A percentile compares a stretch with the other conserved stretches of the same genome.
Evolutionary conservation across 805 yeast species (phyloP).

Genomic region (Barnettozyma sp.): DNA sequence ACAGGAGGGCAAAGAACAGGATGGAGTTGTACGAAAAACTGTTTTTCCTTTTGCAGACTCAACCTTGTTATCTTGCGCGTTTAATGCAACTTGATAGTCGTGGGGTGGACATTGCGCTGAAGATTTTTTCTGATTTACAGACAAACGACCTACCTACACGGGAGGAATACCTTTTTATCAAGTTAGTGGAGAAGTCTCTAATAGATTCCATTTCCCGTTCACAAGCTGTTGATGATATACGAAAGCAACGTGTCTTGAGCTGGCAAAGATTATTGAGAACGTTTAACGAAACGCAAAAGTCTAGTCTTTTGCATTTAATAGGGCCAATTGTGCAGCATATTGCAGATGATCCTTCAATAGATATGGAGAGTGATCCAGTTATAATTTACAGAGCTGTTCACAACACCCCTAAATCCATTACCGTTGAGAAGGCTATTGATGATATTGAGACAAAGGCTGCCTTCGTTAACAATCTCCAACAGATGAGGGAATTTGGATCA

Average conservation of each 20-base stretch:
- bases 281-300: constrained; percentile 34
- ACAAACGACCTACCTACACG: constrained; percentile 23
- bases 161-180: constrained; percentile 23
- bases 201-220: constrained; percentile 30
- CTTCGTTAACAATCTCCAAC: constrained; percentile 69
- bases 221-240: constrained; percentile 25
- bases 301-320: constrained; percentile 28
- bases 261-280: constrained; percentile 39
- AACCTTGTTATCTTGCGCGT: constrained; percentile 61
- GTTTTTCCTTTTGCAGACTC: constrained; percentile 78
- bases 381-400: constrained; percentile 41
- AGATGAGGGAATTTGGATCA: constrained; percentile 62
- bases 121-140: constrained; percentile 22
- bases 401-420: constrained; percentile 32
- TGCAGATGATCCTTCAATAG: constrained; percentile 33
- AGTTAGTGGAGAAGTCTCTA: constrained; percentile 23
- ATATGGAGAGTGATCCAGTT: constrained; percentile 78
- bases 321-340: constrained; percentile 33
- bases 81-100: constrained; percentile 36
- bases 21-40: constrained; percentile 68
- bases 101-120: constrained; percentile 24
- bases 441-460: constrained; percentile 63
- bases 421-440: constrained; percentile 68
- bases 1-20: constrained; percentile 37
- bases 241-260: constrained; percentile 20